These are phyloP conservation scores for Aegilops sharonensis DNA, from an alignment of 176 grass and related monocot species.

Conservation along the genomic window DNA sequence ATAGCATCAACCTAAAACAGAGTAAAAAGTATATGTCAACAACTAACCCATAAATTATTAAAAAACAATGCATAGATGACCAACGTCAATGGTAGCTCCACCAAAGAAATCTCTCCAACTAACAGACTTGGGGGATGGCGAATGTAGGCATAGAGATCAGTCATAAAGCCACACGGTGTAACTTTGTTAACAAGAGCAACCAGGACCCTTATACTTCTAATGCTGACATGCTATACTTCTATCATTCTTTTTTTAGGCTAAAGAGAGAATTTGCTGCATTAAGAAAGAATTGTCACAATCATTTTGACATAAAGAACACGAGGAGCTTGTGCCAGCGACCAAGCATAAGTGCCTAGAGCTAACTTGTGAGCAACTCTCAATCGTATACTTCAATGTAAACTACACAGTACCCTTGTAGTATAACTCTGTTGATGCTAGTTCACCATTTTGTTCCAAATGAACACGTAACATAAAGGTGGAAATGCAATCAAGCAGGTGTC, in stretches of 20 bases:
- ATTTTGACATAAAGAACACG: too few relatives aligned
- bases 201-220: neutral
- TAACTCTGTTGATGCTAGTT: slow-evolving; percentile 13
- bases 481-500: neutral
- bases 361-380: neutral
- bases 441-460: neutral
- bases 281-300: neutral
- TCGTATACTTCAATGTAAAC: neutral
- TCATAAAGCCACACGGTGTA: neutral
- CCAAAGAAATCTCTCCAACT: slow-evolving; percentile 20
- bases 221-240: neutral
- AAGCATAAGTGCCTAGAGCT: neutral
- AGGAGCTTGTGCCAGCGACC: neutral
- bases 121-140: neutral
- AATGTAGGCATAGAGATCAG: slow-evolving; percentile 5
- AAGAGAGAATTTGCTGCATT: neutral
- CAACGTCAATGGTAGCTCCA: neutral
- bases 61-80: neutral
- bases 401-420: neutral
- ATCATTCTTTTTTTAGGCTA: neutral
- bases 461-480: neutral
- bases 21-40: slow-evolving; percentile 27
- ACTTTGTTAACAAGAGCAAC: neutral
- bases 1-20: slow-evolving; percentile 90
- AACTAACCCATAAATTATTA: slow-evolving; percentile 15